Evolutionary conservation across 2,329 filamentous ascomycete species (phyloP).

Genomic region (Scortechinia acanthostroma): DNA sequence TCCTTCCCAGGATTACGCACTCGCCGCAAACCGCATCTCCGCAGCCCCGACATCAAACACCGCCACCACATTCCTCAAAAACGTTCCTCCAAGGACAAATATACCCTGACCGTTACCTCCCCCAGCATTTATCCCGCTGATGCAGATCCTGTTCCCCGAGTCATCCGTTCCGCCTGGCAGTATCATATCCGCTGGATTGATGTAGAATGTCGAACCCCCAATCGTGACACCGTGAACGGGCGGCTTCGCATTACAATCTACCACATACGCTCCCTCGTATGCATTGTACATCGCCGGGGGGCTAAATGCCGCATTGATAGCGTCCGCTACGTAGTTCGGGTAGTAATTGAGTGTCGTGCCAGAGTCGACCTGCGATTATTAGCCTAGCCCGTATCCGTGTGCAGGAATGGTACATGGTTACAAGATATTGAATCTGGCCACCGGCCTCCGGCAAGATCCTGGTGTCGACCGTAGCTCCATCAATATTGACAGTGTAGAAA

Average conservation of each 20-base stretch:
- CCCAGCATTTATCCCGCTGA: background rate
- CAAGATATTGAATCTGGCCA: too few species aligned
- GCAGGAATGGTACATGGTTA: too few species aligned
- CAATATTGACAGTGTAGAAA: too few species aligned
- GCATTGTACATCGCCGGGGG: too few species aligned
- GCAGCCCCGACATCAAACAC: slow-evolving; percentile 38
- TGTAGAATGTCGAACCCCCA: slow-evolving; percentile 18
- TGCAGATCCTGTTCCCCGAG: background rate
- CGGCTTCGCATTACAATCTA: slow-evolving; percentile 28
- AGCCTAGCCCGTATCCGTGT: too few species aligned
- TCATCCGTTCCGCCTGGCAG: slow-evolving; percentile 8
- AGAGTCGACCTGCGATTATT: too few species aligned
- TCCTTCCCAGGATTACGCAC: too few species aligned
- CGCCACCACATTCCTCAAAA: slow-evolving; percentile 37
- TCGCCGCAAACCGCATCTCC: slow-evolving; percentile 39
- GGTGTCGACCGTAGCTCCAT: too few species aligned
- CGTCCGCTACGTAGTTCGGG: slow-evolving; percentile 22
- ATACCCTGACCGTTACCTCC: slow-evolving; percentile 2
- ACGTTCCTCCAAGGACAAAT: slow-evolving; percentile 32
- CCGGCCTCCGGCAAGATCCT: too few species aligned
- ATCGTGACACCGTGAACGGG: slow-evolving; percentile 31
- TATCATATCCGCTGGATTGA: slow-evolving; percentile 18
- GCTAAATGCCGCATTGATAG: slow-evolving; percentile 27
- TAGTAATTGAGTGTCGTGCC: too few species aligned
- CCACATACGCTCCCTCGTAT: slow-evolving; percentile 20